Evolutionary conservation across 805 yeast species (phyloP).

Genomic region (Nakazawaea pomicola): DNA sequence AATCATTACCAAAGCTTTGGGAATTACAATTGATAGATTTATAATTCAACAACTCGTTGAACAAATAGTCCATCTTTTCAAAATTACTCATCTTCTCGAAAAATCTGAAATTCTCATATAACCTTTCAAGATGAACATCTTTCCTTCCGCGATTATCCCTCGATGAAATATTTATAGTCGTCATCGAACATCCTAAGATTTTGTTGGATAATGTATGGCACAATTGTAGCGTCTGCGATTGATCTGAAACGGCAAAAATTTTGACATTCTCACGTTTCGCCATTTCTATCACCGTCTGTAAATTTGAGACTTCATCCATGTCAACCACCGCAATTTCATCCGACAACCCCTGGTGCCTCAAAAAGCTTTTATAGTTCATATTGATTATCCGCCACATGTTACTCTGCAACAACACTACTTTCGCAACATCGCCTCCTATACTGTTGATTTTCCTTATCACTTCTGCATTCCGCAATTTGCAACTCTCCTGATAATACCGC

Average conservation of each 20-base stretch:
- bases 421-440: background rate
- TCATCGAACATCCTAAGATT: too few species aligned
- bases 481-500: background rate
- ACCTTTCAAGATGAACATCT: background rate
- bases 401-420: background rate
- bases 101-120: background rate
- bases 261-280: too few species aligned
- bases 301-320: background rate
- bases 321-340: background rate
- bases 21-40: too few species aligned
- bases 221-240: too few species aligned
- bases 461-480: background rate
- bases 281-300: too few species aligned
- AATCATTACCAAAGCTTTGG: too few species aligned
- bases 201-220: too few species aligned
- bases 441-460: background rate
- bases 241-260: too few species aligned
- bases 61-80: background rate
- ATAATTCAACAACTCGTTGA: background rate
- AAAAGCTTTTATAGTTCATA: background rate
- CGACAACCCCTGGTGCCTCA: background rate
- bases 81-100: background rate
- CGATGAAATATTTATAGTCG: too few species aligned
- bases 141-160: too few species aligned
- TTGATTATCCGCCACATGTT: background rate